Percentiles rank a stretch among this genome's conserved stretches.
Evolutionary conservation across 2,329 filamentous ascomycete species (phyloP).

Genomic region (Spiromastix sp.): DNA sequence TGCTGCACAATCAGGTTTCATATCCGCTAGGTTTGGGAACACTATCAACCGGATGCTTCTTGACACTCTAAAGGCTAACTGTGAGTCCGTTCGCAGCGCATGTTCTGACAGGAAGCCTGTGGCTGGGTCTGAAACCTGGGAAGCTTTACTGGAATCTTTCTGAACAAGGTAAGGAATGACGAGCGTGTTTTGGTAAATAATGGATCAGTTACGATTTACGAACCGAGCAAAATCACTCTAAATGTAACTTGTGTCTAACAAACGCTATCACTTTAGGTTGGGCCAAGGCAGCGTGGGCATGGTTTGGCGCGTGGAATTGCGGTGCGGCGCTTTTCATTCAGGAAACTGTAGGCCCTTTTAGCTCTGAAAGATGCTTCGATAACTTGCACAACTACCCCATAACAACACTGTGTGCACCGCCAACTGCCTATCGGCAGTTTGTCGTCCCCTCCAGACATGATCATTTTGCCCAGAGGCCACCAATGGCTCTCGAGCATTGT

Average conservation of each 20-base stretch:
- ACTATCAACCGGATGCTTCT: neutral
- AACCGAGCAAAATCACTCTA: too few species aligned
- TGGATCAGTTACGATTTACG: too few species aligned
- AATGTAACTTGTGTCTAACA: slow-evolving; percentile 5
- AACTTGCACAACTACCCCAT: slow-evolving; percentile 29
- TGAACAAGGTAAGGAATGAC: slow-evolving; percentile 25
- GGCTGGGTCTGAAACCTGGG: slow-evolving; percentile 25
- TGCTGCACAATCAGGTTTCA: slow-evolving; percentile 31
- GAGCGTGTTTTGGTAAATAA: too few species aligned
- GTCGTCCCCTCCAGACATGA: slow-evolving; percentile 23
- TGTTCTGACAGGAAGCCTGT: slow-evolving; percentile 29
- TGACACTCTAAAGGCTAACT: neutral
- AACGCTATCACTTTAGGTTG: slow-evolving; percentile 20
- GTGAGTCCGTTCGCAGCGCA: slow-evolving; percentile 15
- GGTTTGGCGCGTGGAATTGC: slow-evolving; percentile 31
- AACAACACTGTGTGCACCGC: slow-evolving; percentile 32
- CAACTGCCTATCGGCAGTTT: slow-evolving; percentile 31
- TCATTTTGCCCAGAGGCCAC: slow-evolving; percentile 18
- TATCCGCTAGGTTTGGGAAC: slow-evolving; percentile 26
- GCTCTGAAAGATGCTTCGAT: slow-evolving; percentile 19
- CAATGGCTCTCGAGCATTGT: slow-evolving; percentile 25
- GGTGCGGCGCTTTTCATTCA: slow-evolving; percentile 32
- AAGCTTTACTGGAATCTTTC: slow-evolving; percentile 31
- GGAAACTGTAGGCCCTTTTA: slow-evolving; percentile 28
- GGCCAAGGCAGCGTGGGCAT: slow-evolving; percentile 34